Evolutionary conservation across 306 rosid genomes (phyloP).

Genomic region (Medicago ruthenica): DNA sequence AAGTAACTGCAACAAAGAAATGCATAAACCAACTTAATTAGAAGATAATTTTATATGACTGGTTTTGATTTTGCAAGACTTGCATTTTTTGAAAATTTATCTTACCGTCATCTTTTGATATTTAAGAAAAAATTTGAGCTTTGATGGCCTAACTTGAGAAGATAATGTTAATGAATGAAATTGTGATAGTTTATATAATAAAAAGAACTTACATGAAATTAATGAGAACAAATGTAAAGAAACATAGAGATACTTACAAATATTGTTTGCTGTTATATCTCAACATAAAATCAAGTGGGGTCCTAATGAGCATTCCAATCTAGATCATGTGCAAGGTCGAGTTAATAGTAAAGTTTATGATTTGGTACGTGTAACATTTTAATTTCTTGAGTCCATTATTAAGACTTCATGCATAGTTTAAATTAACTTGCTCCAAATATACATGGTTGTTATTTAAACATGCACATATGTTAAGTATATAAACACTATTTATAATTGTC

Average conservation of each 20-base stretch:
- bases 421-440: slow-evolving; percentile 1
- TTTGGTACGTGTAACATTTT: slow-evolving; percentile 4
- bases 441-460: slow-evolving; percentile 26
- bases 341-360: slow-evolving; percentile 33
- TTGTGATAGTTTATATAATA: slow-evolving; percentile 50
- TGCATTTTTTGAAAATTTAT: slow-evolving; percentile 22
- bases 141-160: slow-evolving; percentile 52
- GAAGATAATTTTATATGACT: slow-evolving; percentile 1
- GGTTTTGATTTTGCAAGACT: slow-evolving; percentile 24
- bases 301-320: slow-evolving; percentile 45
- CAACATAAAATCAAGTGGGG: slow-evolving; percentile 63
- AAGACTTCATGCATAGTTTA: background rate
- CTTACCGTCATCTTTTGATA: slow-evolving; percentile 76
- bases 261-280: slow-evolving; percentile 48
- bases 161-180: slow-evolving; percentile 39
- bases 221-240: slow-evolving; percentile 41
- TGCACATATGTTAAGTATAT: slow-evolving; percentile 26
- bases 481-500: no score
- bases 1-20: slow-evolving; percentile 66
- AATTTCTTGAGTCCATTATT: slow-evolving; percentile 34
- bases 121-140: slow-evolving; percentile 46
- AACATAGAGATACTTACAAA: slow-evolving; percentile 77
- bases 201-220: slow-evolving; percentile 49
- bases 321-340: slow-evolving; percentile 49
- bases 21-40: slow-evolving; percentile 37